Evolutionary conservation across 306 rosid genomes (phyloP), one percentile per base, ranked within the genome.

Genomic region (Adenanthera pavonina): DNA sequence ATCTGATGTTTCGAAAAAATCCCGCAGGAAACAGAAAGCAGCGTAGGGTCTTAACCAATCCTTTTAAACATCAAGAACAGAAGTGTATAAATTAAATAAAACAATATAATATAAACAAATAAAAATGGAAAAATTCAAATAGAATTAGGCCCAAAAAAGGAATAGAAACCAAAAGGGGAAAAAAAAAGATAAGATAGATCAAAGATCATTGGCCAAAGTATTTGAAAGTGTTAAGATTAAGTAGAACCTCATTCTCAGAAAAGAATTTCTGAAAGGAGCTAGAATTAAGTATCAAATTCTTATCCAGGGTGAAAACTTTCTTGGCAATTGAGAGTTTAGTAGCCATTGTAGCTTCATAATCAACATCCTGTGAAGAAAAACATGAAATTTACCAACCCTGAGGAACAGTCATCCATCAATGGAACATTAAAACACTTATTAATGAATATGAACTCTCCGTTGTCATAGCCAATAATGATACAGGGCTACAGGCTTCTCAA

Each of bases 21-120:
- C 99, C 65, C 98, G 88, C 85, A 93, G 77, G 88, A 95, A 93
- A 80, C 99, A 93, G 93, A 89, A 93, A 41, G 94, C 99, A 33
- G 98, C 97, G 68, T 92, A 95, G 68, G 99, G 99, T 80, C 90
- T 93, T 87, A 95, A 81, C 99, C 99, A 95, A 85, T 89, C 98
- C 99, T 95, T 74, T 77, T 77, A 75, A 25, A 41, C 85, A 86
- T 80, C 44, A 75, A 80, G 43, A 87, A 87, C 61, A 88, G 25
- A 81, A 69, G 77, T 41, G 19, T 57, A 76, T 40, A 69, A 72
- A 73, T 56, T 73, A 52, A 66, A 78, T 69, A 57, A 41, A 64
- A 71, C 16, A 80, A 76, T 17, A 25, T 13, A 34, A 34, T 52
- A 20, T 44, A 69, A 72, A 74, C n/a, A 25, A 62, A 67, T 69